Evolutionary conservation across 2,329 filamentous ascomycete species (phyloP).

Genomic region (Colletotrichum sp.): DNA sequence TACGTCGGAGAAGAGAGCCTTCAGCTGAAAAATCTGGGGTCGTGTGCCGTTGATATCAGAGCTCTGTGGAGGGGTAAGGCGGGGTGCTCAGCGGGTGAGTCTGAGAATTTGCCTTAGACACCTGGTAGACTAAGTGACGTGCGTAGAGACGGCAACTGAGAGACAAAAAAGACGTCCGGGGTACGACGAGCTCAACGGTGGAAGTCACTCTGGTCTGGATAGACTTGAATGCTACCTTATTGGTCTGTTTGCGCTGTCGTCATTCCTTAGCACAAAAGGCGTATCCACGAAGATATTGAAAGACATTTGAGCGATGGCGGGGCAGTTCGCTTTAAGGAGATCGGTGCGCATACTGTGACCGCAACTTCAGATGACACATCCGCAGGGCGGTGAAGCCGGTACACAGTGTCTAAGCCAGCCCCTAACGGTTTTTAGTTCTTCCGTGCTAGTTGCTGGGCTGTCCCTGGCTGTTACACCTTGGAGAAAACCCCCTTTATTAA

Average conservation of each 20-base stretch:
- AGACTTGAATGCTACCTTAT: background rate
- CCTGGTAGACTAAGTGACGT: background rate
- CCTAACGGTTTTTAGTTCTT: conserved; percentile 15
- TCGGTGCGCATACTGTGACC: conserved; percentile 2
- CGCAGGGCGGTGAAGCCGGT: background rate
- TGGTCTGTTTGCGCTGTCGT: conserved; percentile 18
- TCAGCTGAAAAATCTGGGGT: background rate
- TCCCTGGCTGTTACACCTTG: background rate
- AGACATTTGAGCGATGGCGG: conserved; percentile 13
- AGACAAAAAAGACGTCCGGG: background rate
- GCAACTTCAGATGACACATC: conserved; percentile 3
- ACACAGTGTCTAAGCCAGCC: background rate
- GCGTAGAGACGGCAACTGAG: background rate
- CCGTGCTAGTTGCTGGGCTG: background rate
- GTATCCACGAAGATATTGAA: conserved; percentile 17
- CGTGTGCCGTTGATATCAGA: background rate
- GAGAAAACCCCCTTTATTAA: background rate
- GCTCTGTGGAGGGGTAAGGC: conserved; percentile 7
- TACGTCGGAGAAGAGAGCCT: background rate
- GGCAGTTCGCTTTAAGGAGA: conserved; percentile 3
- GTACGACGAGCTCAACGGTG: background rate
- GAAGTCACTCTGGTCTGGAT: background rate
- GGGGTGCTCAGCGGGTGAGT: background rate
- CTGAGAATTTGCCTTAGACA: background rate
- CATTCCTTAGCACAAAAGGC: conserved; percentile 7